Evolutionary conservation across 31 red algal genomes (phyloP).

Genomic region (Endocladia muricata): DNA sequence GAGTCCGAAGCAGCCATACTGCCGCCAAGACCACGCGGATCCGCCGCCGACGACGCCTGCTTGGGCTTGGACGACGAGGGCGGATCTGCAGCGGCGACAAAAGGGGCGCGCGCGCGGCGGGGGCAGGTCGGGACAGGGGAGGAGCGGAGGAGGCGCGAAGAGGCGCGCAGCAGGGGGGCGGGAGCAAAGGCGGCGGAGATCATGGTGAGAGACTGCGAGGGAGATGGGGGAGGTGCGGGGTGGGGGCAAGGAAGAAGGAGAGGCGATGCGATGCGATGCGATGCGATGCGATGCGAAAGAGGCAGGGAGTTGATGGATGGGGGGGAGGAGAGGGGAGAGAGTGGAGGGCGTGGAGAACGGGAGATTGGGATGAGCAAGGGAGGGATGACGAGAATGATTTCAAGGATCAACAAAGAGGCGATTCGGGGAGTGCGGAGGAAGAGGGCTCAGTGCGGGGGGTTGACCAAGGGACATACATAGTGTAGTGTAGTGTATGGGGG

Average conservation of each 20-base stretch:
- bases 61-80: neutral
- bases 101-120: neutral
- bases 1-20: neutral
- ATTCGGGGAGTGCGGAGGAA: neutral
- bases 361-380: neutral
- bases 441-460: neutral
- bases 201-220: constrained; percentile 2
- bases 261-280: neutral
- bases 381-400: too few species aligned
- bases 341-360: neutral
- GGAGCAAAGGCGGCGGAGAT: constrained; percentile 6
- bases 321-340: neutral
- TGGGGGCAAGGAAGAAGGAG: too few species aligned
- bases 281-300: neutral
- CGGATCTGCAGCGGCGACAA: neutral
- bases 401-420: neutral
- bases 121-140: neutral
- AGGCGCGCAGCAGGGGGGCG: neutral
- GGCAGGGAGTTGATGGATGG: neutral
- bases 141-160: neutral
- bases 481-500: neutral
- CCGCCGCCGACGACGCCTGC: neutral
- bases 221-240: neutral
- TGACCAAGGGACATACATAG: neutral
- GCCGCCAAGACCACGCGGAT: neutral